Evolutionary conservation across 768 basidiomycete genomes (phyloP), one percentile per base, ranked within the genome.

Genomic region (Candolleomyces aberdarensis): DNA sequence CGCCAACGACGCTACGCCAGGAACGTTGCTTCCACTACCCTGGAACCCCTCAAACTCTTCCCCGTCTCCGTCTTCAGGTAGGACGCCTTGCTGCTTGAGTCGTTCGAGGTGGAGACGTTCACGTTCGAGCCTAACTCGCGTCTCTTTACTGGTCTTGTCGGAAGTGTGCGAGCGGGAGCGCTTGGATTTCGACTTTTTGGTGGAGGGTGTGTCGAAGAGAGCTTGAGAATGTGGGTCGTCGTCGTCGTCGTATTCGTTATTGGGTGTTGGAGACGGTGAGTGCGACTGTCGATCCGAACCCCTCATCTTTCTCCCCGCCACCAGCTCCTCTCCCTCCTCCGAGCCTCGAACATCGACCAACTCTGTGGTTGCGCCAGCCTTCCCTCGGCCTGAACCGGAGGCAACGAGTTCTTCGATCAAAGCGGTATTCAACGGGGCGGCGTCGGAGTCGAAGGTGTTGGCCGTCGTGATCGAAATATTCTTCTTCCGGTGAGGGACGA

Each of bases 21-120:
- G 19, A 49, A 54, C 56, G 9, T 46, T 48, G 36, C 59, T 63
- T 1, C 74, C 80, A 62, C 83, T 81, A 7, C 86, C 88, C 62
- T 82, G 87, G 72, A 88, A 89, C 0, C 86, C 87, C 66, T 90
- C 87, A 61, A 91, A 88, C 13, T 77, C 76, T 5, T 73, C 78
- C 5, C 71, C 70, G 14, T 71, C 71, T 9, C 68, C 73, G 19
- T 71, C 71, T 17, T 46, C 44, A 75, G 66, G 43, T 74, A 66
- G 55, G 2, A 54, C 58, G 7, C 56, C 60, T 17, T 63, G 60
- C 20, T 49, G 22, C 47, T 63, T 63, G 46, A 61, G 58, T 31
- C 63, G 26, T 55, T 63, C 60, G 13, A 61, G 55, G 32, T 41
- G 15, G 3, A 46, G n/a, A 2, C 57, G 57, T 56, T 65, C 60